phyloP scores from a whole-genome alignment of 768 basidiomycete species.

The Agrocybe pediades region DNA sequence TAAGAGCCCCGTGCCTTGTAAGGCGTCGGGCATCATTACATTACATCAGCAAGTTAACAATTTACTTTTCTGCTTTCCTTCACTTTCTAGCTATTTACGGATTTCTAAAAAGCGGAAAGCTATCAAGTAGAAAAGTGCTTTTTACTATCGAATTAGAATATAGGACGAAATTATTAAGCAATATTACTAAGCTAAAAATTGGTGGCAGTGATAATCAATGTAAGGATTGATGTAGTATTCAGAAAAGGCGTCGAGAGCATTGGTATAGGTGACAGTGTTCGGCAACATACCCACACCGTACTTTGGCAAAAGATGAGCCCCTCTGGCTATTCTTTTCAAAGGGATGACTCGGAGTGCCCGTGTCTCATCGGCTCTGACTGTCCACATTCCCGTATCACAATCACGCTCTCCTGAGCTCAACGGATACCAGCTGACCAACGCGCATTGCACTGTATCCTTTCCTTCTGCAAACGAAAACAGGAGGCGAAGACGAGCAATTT shows the following conservation, averaged over 20 bases:
- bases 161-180: no score
- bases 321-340: slow-evolving; percentile 26
- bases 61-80: no score
- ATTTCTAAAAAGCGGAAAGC: no score
- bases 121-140: no score
- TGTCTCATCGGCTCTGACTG: slow-evolving; percentile 21
- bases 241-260: slow-evolving; percentile 25
- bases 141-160: no score
- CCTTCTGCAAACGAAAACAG: slow-evolving; percentile 30
- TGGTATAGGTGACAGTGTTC: slow-evolving; percentile 14
- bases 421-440: slow-evolving; percentile 30
- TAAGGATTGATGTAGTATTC: slow-evolving; percentile 32
- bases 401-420: slow-evolving; percentile 16
- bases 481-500: slow-evolving; percentile 24
- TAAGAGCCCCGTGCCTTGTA: no score
- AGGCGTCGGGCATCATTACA: no score
- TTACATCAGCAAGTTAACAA: no score
- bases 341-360: slow-evolving; percentile 15
- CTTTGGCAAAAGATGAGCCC: slow-evolving; percentile 27
- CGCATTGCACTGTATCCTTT: slow-evolving; percentile 17
- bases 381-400: slow-evolving; percentile 33
- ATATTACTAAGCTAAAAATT: slow-evolving; percentile 15
- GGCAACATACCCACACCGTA: slow-evolving; percentile 24
- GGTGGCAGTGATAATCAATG: slow-evolving; percentile 32
- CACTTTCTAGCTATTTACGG: no score